Base-by-base conservation (phyloP, 805 yeast species). In the Torulaspora delbrueckii region DNA sequence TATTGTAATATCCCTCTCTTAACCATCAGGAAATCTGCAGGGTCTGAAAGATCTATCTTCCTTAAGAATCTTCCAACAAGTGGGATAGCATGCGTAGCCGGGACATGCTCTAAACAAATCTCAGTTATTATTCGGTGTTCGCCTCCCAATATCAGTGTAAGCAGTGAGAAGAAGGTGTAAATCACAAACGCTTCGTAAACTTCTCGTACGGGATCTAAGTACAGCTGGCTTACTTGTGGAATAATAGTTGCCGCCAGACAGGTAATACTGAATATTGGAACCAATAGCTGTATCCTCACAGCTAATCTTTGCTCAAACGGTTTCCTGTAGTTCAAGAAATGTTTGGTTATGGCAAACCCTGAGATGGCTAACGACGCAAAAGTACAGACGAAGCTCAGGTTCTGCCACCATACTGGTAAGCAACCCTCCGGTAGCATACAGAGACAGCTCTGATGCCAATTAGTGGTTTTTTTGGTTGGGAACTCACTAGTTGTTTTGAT, bases 151-250 rank as follows among this genome's bases (percentile, higher is more conserved):
- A 88, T 77, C 51, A 82, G 78, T 0, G 95, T 88, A 44, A 93
- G 70, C 24, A 89, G 72, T 26, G 91, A 77, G 70, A 86, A 91
- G 63, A 93, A 93, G 1, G 96, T 88, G 65, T 93, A 93, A 27
- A 93, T 86, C 27, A 90, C 96, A 67, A 93, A 87, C 0, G 98
- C 97, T 65, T 93, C 99, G 65, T 93, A 93, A 1, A 91, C 78
- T 62, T 93, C 99, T 37, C 93, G 72, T 0, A 86, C 57, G 0
- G 96, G 95, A 54, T 85, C 93, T 2, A 88, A 32, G 40, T 54
- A 46, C 71, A 70, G 45, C 63, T 68, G 40, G 73, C 79, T 25
- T 69, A 50, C 4, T 54, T 54, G n/a, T 72, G 78, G 62, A 72
- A 68, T 13, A 70, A 67, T 16, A 82, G 71, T 48, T 55, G 80